A percentile compares a stretch with the other conserved stretches of the same genome.
Evolutionary conservation across 148 eudicot genomes (phyloP).

Genomic region (Chenopodium quinoa): DNA sequence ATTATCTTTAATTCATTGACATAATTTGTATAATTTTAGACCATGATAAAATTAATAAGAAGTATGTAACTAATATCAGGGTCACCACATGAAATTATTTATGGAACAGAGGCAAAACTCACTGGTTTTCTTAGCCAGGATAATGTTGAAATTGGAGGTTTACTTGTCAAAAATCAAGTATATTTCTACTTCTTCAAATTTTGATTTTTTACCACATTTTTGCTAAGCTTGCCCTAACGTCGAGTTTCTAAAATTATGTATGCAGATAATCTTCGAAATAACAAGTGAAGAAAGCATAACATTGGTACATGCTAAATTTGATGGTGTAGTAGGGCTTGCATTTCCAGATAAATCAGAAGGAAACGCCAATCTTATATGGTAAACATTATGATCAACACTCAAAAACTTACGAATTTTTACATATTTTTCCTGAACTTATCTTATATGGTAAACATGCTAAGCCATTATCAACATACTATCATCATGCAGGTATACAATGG

Average conservation of each 20-base stretch:
- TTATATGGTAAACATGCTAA: background rate
- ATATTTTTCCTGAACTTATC: background rate
- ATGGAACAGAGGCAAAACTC: constrained; percentile 53
- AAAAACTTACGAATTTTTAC: no score
- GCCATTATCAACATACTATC: background rate
- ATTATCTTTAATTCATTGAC: background rate
- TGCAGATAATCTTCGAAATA: constrained; percentile 45
- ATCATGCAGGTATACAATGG: constrained; percentile 59
- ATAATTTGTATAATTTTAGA: no score
- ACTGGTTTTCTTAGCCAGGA: constrained; percentile 68
- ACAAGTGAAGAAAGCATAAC: constrained; percentile 28
- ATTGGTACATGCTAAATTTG: constrained; percentile 42
- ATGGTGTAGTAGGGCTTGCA: constrained; percentile 58
- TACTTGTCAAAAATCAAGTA: constrained; percentile 68
- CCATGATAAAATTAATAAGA: no score
- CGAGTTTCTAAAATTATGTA: background rate
- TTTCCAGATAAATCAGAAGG: constrained; percentile 38
- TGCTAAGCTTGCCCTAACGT: background rate
- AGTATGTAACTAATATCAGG: constrained; percentile 32
- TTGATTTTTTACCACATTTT: no score
- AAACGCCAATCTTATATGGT: constrained; percentile 45
- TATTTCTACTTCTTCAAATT: constrained; percentile 1
- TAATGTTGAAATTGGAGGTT: constrained; percentile 54
- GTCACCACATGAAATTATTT: constrained; percentile 39
- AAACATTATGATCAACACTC: constrained; percentile 1